phyloP scores from a whole-genome alignment of 208 protist genomes.

The Zelonia costaricensis region DNA sequence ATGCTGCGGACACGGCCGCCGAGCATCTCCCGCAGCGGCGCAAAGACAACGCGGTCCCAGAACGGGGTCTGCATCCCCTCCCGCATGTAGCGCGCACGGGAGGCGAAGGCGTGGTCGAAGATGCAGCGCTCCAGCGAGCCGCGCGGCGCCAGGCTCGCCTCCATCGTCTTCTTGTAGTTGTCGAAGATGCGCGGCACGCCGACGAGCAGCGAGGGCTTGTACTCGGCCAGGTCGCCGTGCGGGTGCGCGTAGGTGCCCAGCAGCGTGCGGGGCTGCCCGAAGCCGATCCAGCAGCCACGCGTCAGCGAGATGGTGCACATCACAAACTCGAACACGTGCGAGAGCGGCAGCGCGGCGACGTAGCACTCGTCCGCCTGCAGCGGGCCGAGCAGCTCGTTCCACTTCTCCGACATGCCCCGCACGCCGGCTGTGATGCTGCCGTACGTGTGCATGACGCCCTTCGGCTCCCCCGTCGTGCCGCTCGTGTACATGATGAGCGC shows the following conservation, averaged over 20 bases:
- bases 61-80: slow-evolving; percentile 73
- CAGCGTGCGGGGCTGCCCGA: slow-evolving; percentile 77
- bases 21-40: slow-evolving; percentile 48
- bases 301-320: slow-evolving; percentile 70
- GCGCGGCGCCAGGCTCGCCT: slow-evolving; percentile 56
- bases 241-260: slow-evolving; percentile 68
- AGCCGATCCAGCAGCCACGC: slow-evolving; percentile 70
- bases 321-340: slow-evolving; percentile 92
- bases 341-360: slow-evolving; percentile 84
- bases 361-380: slow-evolving; percentile 62
- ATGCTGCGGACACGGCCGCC: slow-evolving; percentile 74
- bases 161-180: slow-evolving; percentile 85
- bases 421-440: slow-evolving; percentile 52
- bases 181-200: slow-evolving; percentile 90
- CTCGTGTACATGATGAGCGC: slow-evolving; percentile 92
- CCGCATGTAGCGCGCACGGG: slow-evolving; percentile 48
- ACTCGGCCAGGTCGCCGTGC: slow-evolving; percentile 76
- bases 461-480: slow-evolving; percentile 88
- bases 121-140: slow-evolving; percentile 66
- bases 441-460: slow-evolving; percentile 86
- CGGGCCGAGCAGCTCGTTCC: slow-evolving; percentile 55
- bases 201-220: slow-evolving; percentile 77
- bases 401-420: slow-evolving; percentile 28
- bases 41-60: slow-evolving; percentile 84
- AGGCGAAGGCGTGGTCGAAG: slow-evolving; percentile 69